Evolutionary conservation across 257 asterid genomes (phyloP).

Genomic region (Nyctanthes arbortristis): DNA sequence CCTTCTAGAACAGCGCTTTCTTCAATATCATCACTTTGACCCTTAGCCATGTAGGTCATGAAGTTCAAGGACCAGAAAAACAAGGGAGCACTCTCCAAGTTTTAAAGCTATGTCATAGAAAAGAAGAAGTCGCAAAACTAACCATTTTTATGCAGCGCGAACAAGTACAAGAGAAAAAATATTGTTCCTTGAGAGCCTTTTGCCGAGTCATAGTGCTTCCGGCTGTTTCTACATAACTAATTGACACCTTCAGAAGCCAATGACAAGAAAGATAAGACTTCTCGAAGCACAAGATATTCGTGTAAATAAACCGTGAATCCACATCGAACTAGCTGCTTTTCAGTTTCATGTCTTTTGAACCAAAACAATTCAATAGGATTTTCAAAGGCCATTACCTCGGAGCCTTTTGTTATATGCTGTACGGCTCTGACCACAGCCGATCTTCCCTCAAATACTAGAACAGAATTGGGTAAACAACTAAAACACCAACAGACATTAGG

Average conservation of each 20-base stretch:
- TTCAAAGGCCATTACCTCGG: conserved; percentile 66
- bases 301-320: neutral
- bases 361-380: conserved; percentile 3
- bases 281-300: conserved; percentile 8
- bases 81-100: conserved; percentile 1
- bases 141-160: conserved; percentile 79
- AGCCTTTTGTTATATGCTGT: conserved; percentile 70
- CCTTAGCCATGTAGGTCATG: conserved; percentile 44
- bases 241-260: conserved; percentile 57
- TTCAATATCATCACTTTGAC: conserved; percentile 70
- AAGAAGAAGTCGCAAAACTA: conserved; percentile 16
- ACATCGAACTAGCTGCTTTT: neutral
- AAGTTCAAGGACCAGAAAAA: conserved; percentile 25
- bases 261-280: conserved; percentile 24
- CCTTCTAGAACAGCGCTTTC: conserved; percentile 94
- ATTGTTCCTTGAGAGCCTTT: conserved; percentile 88
- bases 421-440: conserved; percentile 77
- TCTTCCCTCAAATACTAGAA: conserved; percentile 80
- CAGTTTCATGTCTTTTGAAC: neutral
- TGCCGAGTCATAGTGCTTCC: conserved; percentile 91
- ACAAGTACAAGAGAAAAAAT: conserved; percentile 82
- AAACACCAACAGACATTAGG: conserved; percentile 40
- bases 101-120: conserved; percentile 16
- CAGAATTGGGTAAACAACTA: conserved; percentile 88
- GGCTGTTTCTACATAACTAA: conserved; percentile 91